Percentiles rank a stretch among this genome's conserved stretches.
These are phyloP conservation scores for Styphnolobium japonicum DNA, from an alignment of 306 rosid species.

Conservation along the genomic window DNA sequence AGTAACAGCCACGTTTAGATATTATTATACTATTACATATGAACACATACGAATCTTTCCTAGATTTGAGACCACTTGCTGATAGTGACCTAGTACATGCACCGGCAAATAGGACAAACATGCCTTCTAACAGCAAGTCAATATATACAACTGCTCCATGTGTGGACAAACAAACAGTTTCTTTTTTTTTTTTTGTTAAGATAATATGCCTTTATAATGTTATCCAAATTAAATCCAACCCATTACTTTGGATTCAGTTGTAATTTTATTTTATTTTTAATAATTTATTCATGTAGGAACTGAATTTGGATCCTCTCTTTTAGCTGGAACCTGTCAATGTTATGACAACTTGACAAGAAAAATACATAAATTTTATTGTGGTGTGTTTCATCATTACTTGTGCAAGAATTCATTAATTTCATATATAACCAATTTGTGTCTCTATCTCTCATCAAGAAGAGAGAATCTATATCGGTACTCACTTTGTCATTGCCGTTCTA, in stretches of 20 bases:
- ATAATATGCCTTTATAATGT: background rate
- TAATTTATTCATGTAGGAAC: background rate
- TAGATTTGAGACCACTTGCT: constrained; percentile 44
- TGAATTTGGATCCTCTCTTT: no score
- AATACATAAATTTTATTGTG: no score
- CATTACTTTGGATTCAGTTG: background rate
- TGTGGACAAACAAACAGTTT: background rate
- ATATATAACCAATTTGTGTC: no score
- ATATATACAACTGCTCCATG: background rate
- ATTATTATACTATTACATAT: background rate
- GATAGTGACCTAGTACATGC: constrained; percentile 41
- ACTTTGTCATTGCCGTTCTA: background rate
- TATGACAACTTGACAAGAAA: no score
- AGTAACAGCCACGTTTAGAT: background rate
- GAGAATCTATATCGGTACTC: no score
- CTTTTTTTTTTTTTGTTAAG: background rate
- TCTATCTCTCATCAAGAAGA: no score
- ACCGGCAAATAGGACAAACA: constrained; percentile 39
- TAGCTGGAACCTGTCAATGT: no score
- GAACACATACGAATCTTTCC: constrained; percentile 31
- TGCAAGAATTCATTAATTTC: no score
- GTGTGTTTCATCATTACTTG: no score
- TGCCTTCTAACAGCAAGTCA: background rate
- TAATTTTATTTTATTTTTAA: background rate
- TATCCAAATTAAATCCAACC: constrained; percentile 8